Evolutionary conservation across 2,329 filamentous ascomycete genomes (phyloP).

Genomic region (Pseudogymnoascus sp.): DNA sequence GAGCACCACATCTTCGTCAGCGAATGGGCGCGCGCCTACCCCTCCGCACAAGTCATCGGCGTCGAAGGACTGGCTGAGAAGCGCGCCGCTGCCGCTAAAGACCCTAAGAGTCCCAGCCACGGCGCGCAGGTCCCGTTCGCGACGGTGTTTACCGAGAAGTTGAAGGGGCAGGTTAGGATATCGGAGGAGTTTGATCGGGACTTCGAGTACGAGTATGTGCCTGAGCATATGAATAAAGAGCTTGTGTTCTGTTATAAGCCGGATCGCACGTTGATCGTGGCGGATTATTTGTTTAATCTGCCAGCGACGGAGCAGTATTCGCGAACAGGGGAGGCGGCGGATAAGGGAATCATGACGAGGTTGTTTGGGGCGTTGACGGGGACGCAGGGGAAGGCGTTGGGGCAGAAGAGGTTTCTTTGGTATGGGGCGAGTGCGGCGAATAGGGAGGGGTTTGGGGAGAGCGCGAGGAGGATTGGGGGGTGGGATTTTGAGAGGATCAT

Average conservation of each 20-base stretch:
- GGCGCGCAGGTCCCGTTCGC: conserved; percentile 45
- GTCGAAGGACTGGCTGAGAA: conserved; percentile 80
- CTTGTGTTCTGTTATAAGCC: conserved; percentile 81
- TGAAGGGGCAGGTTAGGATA: conserved; percentile 47
- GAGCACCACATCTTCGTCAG: conserved; percentile 95
- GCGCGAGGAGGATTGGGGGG: conserved; percentile 57
- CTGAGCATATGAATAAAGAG: conserved; percentile 75
- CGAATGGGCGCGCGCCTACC: conserved; percentile 74
- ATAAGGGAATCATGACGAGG: conserved; percentile 51
- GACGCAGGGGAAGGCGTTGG: conserved; percentile 57
- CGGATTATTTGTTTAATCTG: conserved; percentile 87
- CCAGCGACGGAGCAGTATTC: conserved; percentile 81
- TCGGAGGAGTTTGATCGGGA: conserved; percentile 76
- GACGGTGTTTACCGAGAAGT: conserved; percentile 57
- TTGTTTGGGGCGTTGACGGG: conserved; percentile 51
- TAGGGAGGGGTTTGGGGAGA: conserved; percentile 61
- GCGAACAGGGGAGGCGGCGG: conserved; percentile 46
- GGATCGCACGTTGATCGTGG: conserved; percentile 72
- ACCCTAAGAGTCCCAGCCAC: conserved; percentile 44
- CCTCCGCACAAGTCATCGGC: conserved; percentile 70
- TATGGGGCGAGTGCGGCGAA: conserved; percentile 58
- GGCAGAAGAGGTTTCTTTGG: conserved; percentile 78
- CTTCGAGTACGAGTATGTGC: conserved; percentile 79
- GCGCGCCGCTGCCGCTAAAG: conserved; percentile 46
- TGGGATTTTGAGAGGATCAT: conserved; percentile 87